A percentile compares a stretch with the other conserved stretches of the same genome.
Conservation (phyloP, 306 rosid species). For the Castanospermum australe region DNA sequence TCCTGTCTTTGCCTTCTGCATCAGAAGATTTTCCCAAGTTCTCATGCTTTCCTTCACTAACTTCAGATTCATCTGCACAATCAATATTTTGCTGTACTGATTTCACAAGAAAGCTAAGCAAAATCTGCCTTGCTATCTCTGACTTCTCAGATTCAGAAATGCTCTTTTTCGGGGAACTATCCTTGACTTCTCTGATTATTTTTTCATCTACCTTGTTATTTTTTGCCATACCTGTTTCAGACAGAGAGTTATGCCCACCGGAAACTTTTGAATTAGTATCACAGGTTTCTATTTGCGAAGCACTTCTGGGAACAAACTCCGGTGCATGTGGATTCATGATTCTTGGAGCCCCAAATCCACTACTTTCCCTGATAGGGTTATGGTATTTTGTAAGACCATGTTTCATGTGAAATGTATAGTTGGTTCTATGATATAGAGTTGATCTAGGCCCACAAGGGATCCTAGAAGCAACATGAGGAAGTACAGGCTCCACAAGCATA, state of each 20-base stretch:
- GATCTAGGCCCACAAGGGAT: constrained; percentile 94
- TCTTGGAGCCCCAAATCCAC: constrained; percentile 55
- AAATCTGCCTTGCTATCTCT: constrained; percentile 89
- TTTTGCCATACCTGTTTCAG: constrained; percentile 25
- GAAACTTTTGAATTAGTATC: constrained; percentile 33
- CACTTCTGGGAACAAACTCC: constrained; percentile 75
- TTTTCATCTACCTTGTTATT: constrained; percentile 35
- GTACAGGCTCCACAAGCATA: constrained; percentile 58
- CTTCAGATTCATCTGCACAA: constrained; percentile 44
- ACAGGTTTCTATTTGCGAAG: constrained; percentile 48
- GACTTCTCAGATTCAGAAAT: constrained; percentile 71
- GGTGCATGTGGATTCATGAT: constrained; percentile 97
- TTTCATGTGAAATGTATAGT: constrained; percentile 70
- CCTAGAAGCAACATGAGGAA: constrained; percentile 72
- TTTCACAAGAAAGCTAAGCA: constrained; percentile 83
- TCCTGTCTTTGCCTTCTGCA: constrained; percentile 68
- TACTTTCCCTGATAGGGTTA: constrained; percentile 46
- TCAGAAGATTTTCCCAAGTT: constrained; percentile 48
- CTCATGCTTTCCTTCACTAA: constrained; percentile 29
- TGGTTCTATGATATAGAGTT: constrained; percentile 67
- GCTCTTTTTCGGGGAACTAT: constrained; percentile 37
- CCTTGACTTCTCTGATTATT: constrained; percentile 11
- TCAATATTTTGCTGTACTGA: constrained; percentile 69
- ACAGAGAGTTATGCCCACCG: constrained; percentile 26
- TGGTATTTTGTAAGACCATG: constrained; percentile 51